Base-by-base conservation (phyloP, 371 early-diverging fungal species). In the Apophysomyces trapeziformis region DNA sequence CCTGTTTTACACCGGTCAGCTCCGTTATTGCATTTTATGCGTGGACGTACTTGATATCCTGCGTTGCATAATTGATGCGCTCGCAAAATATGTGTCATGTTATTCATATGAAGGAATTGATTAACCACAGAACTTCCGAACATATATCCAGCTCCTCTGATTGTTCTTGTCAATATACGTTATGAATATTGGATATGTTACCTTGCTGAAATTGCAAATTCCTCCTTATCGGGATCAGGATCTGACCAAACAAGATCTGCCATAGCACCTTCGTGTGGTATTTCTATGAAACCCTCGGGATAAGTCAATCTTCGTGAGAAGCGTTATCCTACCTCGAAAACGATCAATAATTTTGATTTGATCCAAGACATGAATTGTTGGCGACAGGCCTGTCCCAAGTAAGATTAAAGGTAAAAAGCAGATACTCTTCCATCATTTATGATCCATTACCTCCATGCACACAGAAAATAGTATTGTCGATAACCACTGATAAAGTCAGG, bases 161-260 rank as follows among this genome's bases (percentile, higher is more conserved):
- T 35, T 60, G n/a, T 37, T 2, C 8, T 50, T 60, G 13, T 35
- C 46, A 58, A 9, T 66, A 21, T 5, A 4, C n/a, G 61, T 26
- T 21, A 21, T 60, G 3, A 11, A 12, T 18, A 35, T 5, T 36
- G 3, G 37, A 0, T 11, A 12, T n/a, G 60, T 64, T 78, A 87
- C 87, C 94, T 87, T 47, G 95, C 93, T 2, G 94, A 93, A 12
- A 95, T 86, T n/a, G 89, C 83, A 77, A 95, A 96, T 41, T 92
- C 93, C 46, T 87, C 85, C 64, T 90, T 86, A 70, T 90, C 93
- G 14, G 87, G 85, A 69, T 90, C 89, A 5, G 99, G 99, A 84
- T 99, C 99, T 12, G 96, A 95, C 99, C 99, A 99, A n/a, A 98
- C 93, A 16, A 99, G 78, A 77, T 99, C 99, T 37, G 97, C 96